Conservation (phyloP, 352 stramenopile species). For the Phytophthora lateralis region DNA sequence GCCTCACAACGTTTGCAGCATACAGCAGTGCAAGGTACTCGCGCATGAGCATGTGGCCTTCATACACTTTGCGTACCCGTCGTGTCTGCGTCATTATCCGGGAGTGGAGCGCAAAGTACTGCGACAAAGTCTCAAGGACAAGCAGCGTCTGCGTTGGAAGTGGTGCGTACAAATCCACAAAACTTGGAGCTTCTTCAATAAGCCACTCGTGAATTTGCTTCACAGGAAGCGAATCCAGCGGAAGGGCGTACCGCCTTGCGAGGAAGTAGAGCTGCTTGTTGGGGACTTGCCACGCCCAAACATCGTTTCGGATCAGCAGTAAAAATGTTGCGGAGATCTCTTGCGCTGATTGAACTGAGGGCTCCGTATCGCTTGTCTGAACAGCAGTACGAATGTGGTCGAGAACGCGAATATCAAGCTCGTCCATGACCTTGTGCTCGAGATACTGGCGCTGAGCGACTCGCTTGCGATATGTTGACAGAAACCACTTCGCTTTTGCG, state of each 20-base stretch:
- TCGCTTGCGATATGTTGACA: conserved; percentile 11
- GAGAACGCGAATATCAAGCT: conserved; percentile 14
- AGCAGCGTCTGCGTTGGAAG: conserved; percentile 37
- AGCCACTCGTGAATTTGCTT: conserved; percentile 41
- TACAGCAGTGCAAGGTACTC: conserved; percentile 49
- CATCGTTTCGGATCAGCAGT: conserved; percentile 28
- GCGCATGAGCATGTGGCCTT: conserved; percentile 38
- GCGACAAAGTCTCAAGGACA: conserved; percentile 38
- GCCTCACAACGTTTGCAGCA: conserved; percentile 31
- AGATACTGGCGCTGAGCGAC: conserved; percentile 3
- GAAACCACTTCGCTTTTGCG: conserved; percentile 9
- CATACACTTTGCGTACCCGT: conserved; percentile 33
- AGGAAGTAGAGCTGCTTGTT: conserved; percentile 33
- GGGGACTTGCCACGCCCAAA: conserved; percentile 41
- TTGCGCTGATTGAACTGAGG: not conserved
- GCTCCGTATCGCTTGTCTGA: not conserved
- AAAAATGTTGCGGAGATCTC: conserved; percentile 18
- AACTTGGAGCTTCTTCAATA: conserved; percentile 7
- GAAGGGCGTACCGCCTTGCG: conserved; percentile 31
- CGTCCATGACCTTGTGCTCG: conserved; percentile 2
- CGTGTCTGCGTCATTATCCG: conserved; percentile 33
- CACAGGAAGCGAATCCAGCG: conserved; percentile 34
- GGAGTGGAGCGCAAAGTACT: conserved; percentile 36
- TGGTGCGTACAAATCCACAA: conserved; percentile 42
- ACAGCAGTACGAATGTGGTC: conserved; percentile 20